Percentiles rank a stretch among this genome's conserved stretches.
These are phyloP conservation scores for Tinospora cordifolia DNA, from an alignment of 164 flowering plant genomes.

Conservation along the genomic window DNA sequence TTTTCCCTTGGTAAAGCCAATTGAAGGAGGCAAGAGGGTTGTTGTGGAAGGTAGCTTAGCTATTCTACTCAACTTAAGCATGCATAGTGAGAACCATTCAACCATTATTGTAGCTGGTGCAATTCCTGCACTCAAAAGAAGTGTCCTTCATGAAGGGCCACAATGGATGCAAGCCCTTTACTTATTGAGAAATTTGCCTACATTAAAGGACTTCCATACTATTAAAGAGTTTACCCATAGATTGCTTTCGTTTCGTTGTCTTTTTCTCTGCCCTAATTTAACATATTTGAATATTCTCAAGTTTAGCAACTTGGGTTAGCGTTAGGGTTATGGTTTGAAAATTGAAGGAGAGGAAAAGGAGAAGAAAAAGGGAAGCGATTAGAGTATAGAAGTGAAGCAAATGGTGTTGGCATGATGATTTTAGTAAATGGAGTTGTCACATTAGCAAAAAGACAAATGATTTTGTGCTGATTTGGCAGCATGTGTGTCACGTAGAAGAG, in stretches of 20 bases:
- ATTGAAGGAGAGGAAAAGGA: no score
- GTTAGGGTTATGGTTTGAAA: no score
- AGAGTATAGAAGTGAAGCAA: no score
- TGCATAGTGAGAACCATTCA: constrained; percentile 72
- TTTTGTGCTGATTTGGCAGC: no score
- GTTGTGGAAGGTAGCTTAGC: constrained; percentile 56
- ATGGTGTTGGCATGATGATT: no score
- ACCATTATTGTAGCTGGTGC: constrained; percentile 72
- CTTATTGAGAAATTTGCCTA: constrained; percentile 59
- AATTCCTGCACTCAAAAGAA: constrained; percentile 49
- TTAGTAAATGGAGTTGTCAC: no score
- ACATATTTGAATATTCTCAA: neutral
- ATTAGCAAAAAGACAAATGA: no score
- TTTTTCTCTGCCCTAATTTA: neutral
- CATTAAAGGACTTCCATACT: constrained; percentile 4
- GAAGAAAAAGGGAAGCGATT: no score
- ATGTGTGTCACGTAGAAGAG: no score
- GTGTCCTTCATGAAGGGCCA: constrained; percentile 47
- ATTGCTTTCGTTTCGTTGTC: neutral
- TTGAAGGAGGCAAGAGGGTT: constrained; percentile 53
- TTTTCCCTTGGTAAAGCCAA: constrained; percentile 60
- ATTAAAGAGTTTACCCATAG: neutral
- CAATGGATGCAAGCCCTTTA: constrained; percentile 67
- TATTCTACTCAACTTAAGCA: constrained; percentile 61
- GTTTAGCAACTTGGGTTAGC: no score